phyloP scores from a whole-genome alignment of 371 early-diverging fungal species.

The Coemansia sp. region DNA sequence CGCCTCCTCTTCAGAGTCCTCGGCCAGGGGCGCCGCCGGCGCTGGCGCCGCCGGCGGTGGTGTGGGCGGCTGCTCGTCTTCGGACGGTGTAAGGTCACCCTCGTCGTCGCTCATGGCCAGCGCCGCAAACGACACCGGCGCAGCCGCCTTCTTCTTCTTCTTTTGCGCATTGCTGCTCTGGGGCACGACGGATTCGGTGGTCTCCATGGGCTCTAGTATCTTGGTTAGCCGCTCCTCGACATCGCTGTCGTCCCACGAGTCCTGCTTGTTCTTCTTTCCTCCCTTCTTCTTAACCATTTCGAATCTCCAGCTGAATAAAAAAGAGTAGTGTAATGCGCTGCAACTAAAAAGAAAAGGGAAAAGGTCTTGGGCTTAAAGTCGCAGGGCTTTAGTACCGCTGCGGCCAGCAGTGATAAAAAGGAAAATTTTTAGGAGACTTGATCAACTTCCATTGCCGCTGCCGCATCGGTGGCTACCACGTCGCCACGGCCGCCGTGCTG shows the following conservation, averaged over 20 bases:
- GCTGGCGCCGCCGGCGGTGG: not conserved
- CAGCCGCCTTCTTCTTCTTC: slow-evolving; percentile 22
- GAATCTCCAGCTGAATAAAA: not conserved
- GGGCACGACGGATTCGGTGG: slow-evolving; percentile 46
- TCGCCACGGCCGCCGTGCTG: slow-evolving; percentile 37
- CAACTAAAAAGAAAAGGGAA: not conserved
- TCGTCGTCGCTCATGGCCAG: slow-evolving; percentile 21
- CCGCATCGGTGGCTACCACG: slow-evolving; percentile 2
- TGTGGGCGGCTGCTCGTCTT: slow-evolving; percentile 14
- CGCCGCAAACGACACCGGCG: slow-evolving; percentile 22
- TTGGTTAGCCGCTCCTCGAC: slow-evolving; percentile 25
- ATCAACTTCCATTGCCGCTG: slow-evolving; percentile 19
- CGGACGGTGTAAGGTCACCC: slow-evolving; percentile 7
- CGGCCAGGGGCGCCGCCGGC: not conserved
- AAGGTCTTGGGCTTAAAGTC: not conserved
- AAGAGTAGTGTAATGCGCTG: not conserved
- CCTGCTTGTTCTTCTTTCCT: slow-evolving; percentile 30
- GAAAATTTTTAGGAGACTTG: not conserved
- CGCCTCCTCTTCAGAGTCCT: slow-evolving; percentile 13
- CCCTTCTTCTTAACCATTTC: slow-evolving; percentile 45
- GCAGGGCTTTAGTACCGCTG: not conserved
- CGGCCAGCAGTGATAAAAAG: not conserved
- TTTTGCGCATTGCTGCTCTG: slow-evolving; percentile 52
- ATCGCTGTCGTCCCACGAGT: slow-evolving; percentile 38
- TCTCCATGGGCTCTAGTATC: slow-evolving; percentile 28